phyloP scores from a whole-genome alignment of 2,329 filamentous ascomycete genomes.

The Alternaria brassicae region DNA sequence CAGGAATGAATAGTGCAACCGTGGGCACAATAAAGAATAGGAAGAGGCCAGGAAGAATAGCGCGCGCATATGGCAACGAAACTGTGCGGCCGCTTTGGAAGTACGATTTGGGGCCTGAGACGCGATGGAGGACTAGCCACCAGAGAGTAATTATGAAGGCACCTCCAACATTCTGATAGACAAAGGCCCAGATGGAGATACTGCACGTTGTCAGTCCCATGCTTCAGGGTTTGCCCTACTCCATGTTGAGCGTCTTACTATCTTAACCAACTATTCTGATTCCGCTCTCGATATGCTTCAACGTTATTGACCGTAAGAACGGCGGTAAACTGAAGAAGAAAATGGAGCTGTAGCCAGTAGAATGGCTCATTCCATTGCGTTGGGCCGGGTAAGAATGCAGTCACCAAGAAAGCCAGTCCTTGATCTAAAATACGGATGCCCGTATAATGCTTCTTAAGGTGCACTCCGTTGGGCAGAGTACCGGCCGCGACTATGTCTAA shows the following conservation, averaged over 20 bases:
- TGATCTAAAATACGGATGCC: conserved; percentile 19
- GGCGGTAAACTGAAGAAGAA: conserved; percentile 15
- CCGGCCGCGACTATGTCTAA: conserved; percentile 1
- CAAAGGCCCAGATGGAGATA: conserved; percentile 15
- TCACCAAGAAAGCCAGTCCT: conserved; percentile 16
- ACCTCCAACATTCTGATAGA: conserved; percentile 27
- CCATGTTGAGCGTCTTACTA: conserved; percentile 17
- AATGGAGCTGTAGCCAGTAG: conserved; percentile 29
- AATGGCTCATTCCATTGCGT: conserved; percentile 20
- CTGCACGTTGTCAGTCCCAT: conserved; percentile 2
- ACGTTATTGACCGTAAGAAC: conserved; percentile 20
- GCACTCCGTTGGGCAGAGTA: conserved; percentile 18
- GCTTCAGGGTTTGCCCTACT: neutral
- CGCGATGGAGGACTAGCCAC: conserved; percentile 18
- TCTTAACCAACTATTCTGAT: conserved; percentile 24
- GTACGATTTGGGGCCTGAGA: conserved; percentile 20
- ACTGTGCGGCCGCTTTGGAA: conserved; percentile 22
- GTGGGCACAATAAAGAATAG: conserved; percentile 21
- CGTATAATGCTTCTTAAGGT: conserved; percentile 22
- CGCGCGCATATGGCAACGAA: conserved; percentile 20
- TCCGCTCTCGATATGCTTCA: conserved; percentile 25
- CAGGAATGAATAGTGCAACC: conserved; percentile 18
- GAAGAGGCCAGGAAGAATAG: conserved; percentile 20
- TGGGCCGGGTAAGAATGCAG: conserved; percentile 21
- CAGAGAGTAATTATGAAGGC: conserved; percentile 22